Evolutionary conservation across 2,329 filamentous ascomycete genomes (phyloP).

Genomic region (Aspergillus eucalypticola): DNA sequence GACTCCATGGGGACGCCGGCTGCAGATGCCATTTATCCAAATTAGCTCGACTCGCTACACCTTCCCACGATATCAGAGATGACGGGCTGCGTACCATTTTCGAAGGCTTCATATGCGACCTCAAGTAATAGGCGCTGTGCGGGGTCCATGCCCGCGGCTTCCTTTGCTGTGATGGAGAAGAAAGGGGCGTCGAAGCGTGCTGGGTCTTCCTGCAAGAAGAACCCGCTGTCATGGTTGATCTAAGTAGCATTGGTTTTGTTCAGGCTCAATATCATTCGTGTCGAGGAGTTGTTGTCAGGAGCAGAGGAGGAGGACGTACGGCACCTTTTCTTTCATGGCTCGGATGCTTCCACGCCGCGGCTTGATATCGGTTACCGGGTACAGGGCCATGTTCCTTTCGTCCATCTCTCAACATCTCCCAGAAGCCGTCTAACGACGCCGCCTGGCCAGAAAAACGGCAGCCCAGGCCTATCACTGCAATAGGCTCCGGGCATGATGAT

Average conservation of each 20-base stretch:
- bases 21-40: not conserved
- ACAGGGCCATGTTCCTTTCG: slow-evolving; percentile 22
- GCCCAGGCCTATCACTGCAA: slow-evolving; percentile 45
- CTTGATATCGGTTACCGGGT: slow-evolving; percentile 22
- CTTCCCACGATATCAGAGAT: no score
- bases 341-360: slow-evolving; percentile 24
- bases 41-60: no score
- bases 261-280: no score
- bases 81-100: slow-evolving; percentile 20
- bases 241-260: not conserved
- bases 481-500: slow-evolving; percentile 15
- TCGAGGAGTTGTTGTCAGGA: no score
- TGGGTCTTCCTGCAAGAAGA: slow-evolving; percentile 27
- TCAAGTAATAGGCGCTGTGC: slow-evolving; percentile 27
- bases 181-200: slow-evolving; percentile 34
- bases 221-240: slow-evolving; percentile 27
- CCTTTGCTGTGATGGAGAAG: slow-evolving; percentile 32
- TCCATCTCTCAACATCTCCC: slow-evolving; percentile 29
- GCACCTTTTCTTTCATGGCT: slow-evolving; percentile 24
- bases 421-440: slow-evolving; percentile 24
- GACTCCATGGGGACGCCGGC: slow-evolving; percentile 30
- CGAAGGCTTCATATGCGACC: slow-evolving; percentile 28
- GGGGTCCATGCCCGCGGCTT: slow-evolving; percentile 29
- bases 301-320: slow-evolving; percentile 12
- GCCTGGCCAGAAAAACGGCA: slow-evolving; percentile 35